Evolutionary conservation across 306 rosid species (phyloP), one percentile per base, ranked within the genome.

Genomic region (Citrullus amarus): DNA sequence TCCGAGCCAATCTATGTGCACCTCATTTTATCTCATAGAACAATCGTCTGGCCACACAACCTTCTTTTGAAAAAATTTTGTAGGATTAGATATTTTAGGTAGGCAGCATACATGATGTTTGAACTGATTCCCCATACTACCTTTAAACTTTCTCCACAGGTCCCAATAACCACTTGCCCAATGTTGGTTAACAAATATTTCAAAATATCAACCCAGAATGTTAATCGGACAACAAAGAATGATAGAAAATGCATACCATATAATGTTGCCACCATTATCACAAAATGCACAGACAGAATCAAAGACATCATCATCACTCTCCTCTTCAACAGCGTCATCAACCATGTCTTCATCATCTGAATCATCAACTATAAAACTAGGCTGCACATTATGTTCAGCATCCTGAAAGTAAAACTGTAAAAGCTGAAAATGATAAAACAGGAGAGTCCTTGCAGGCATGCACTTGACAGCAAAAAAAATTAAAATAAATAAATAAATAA

Each of bases 251-350:
- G 69, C 80, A 58, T 89, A 94, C 98, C 96, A 87, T 79, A 91
- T 58, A 32, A 95, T 84, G 1, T 79, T 39, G 17, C 99, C 99
- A 20, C 99, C 97, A 77, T 95, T 91, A 76, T 95, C 99, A 88
- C 99, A 95, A 80, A 95, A 43, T 1, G 93, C 88, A 82, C 99
- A 95, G 80, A 88, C 97, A 75, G 89, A 88, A 85, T 92, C 97
- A 85, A 88, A 95, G 79, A 90, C 79, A 3, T 78, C 96, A 53
- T 88, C 92, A 18, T 82, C 90, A 81, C 88, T 86, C 68, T 89
- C 88, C 17, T 84, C 96, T 68, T 87, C 93, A 75, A 6, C 83
- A 65, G 79, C 85, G 74, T 57, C 92, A 60, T 89, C 89, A 59
- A 73, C 68, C 62, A 57, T 51, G 79, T 84, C 88, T 57, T 86